Base-by-base conservation (phyloP, 768 basidiomycete species). In the Boletus vermiculosoides region DNA sequence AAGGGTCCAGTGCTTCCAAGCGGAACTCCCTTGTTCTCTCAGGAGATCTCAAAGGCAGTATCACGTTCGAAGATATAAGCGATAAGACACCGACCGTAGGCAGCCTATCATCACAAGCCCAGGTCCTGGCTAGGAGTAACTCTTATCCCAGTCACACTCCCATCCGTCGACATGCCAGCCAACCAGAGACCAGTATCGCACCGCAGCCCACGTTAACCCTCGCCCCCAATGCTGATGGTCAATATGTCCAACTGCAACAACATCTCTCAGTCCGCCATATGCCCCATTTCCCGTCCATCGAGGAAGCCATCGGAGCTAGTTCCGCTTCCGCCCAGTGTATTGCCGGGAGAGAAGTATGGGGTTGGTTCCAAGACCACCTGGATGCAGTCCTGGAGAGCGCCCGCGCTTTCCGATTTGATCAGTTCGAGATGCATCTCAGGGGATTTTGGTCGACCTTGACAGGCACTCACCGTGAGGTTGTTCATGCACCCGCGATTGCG, bases 321-420 rank as follows among this genome's bases (percentile, higher is more conserved):
- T 87, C 88, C 12, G 82, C 86, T n/a, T 83, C 90, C 45, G 78
- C 89, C 30, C 87, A 93, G 63, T 83, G 85, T 53, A 80, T 91
- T 22, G 86, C 87, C 58, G 92, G 90, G 30, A 83, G 89, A 62
- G 90, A 92, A 71, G 89, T 92, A 7, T 96, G 94, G 94, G 81
- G 79, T 31, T 92, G 90, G 87, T 96, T 96, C 78, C 88, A 90
- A 71, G 88, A 92, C 55, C 94, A 96, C 76, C 78, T 94, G 58
- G 92, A 95, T 72, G 77, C 86, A 0, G 78, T 95, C 46, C 74
- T 94, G 33, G 90, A 92, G 62, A 87, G 83, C 63, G 83, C 93
- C 42, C 78, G 89, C 53, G 76, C 82, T 18, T 89, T 87, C 77
- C 81, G 91, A 39, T 90, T 93, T 64, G 93, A 95, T 73, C 89